Conservation (phyloP, 192 early-diverging fungal genomes). For the Coemansia sp. region DNA sequence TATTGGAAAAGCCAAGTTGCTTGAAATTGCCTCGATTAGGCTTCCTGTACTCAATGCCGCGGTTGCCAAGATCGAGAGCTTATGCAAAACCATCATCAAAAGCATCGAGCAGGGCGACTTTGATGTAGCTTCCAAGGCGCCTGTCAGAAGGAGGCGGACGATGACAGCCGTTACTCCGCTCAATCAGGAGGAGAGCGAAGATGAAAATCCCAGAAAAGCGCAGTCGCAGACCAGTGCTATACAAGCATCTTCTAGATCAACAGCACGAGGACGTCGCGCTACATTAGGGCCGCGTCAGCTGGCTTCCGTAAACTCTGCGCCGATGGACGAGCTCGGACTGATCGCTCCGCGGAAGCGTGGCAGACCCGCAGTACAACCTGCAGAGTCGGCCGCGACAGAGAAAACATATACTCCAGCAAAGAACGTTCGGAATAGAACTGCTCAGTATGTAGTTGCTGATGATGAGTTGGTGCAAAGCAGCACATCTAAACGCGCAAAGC, state of each 20-base stretch:
- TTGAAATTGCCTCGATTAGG: conserved; percentile 21
- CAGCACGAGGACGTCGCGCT: conserved; percentile 2
- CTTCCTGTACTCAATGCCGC: conserved; percentile 26
- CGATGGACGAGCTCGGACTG: conserved; percentile 15
- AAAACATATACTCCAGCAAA: background rate
- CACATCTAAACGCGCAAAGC: background rate
- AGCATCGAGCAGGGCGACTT: conserved; percentile 6
- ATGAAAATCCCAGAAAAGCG: background rate
- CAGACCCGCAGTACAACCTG: background rate
- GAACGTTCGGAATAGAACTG: background rate
- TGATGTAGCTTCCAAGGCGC: conserved; percentile 21
- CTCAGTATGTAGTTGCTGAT: background rate
- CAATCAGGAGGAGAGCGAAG: background rate
- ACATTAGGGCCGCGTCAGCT: background rate
- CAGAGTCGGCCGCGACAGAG: background rate
- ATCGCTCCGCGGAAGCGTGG: conserved; percentile 9
- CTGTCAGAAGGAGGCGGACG: background rate
- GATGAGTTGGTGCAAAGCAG: conserved; percentile 7
- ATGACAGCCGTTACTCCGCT: background rate
- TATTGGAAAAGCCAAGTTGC: conserved; percentile 25
- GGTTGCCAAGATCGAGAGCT: conserved; percentile 29
- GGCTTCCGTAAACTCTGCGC: background rate
- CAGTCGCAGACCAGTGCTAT: background rate
- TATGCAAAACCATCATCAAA: conserved; percentile 20
- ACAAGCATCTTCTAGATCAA: background rate